Evolutionary conservation across 345 rosid species (phyloP), one percentile per base, ranked within the genome.

Genomic region (Capsella bursapastoris): DNA sequence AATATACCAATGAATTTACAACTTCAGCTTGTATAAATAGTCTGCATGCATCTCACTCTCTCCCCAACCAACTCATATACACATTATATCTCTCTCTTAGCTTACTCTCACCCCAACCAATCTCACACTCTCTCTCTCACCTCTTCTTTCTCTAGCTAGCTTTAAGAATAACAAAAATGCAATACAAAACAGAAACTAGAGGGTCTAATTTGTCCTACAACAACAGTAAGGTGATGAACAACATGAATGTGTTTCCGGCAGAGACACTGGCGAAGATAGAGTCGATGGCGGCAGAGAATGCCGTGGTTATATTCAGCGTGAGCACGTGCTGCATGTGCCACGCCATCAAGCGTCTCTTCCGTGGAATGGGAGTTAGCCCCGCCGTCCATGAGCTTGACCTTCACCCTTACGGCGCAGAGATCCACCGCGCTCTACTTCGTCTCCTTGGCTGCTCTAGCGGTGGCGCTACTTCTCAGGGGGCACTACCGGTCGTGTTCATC

Each of bases 321-420:
- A 90, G 92, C 63, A 88, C 90, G 0, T 94, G 99, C 72, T 90
- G 99, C 85, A 90, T 94, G 99, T 90, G 99, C 82, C 93, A 97
- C 5, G 97, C 90, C 62, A 87, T 93, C 31, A 90, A 91, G 80
- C 93, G 96, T 57, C 97, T 94, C 74, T 92, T 94, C 68, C 86
- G 90, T 45, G 83, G 96, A 43, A 88, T 91, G 15, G 97, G 97
- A 0, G 99, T 92, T 1, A 93, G 97, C 3, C 99, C 99, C 7
- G 86, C 87, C 28, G 79, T 92, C 22, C 64, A 89, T 14, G 97
- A 94, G 83, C 89, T 94, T 9, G 99, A 94, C 76, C 84, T 82
- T 57, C 84, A 72, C 55, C 66, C 80, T 3, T 81, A 84, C 45
- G 82, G 79, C 0, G 62, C 15, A 0, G 85, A 83, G n/a, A 68